Evolutionary conservation across 2,329 filamentous ascomycete species (phyloP), one percentile per base, ranked within the genome.

Genomic region (Fusarium sp.): DNA sequence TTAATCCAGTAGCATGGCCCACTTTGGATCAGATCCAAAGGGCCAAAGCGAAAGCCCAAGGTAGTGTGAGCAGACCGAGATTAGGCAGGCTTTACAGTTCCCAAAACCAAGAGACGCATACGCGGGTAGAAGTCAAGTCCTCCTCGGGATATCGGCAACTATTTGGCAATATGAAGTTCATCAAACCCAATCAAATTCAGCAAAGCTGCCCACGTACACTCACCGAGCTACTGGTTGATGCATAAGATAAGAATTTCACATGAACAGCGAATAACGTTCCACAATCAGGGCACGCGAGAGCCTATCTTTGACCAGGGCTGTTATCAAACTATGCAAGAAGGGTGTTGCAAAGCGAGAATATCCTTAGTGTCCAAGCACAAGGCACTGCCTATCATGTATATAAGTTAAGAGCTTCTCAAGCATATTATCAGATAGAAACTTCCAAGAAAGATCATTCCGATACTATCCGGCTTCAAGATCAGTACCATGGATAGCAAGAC

Each of bases 381-480:
- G 28, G 28, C 28, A 28, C 28, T 28, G 28, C 28, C 28, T 28
- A 28, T 28, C 28, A 28, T 28, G 28, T 28, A 53, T 32, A 53
- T 41, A 60, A 53, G 44, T 26, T 0, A 11, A 53, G 2, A 24
- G 8, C 1, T 15, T 14, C 35, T 20, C 22, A 7, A 20, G 6
- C 2, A 11, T 11, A 3, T 26, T 28, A 1, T 6, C 7, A 4
- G 3, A 7, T 3, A 24, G 5, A 20, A 1, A 1, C 17, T 17
- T 8, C 9, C 1, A 9, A 32, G 3, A 18, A 26, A 24, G 3
- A 17, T 7, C 26, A 22, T 22, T 9, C 12, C 3, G 5, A 26
- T 41, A 39, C 17, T 39, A 3, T 1, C 11, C 4, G 14, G 14
- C 7, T 28, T 3, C 35, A 18, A 53, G 6, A 22, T 24, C 22